Evolutionary conservation across 1,284 basidiomycete species (phyloP).

Genomic region (Grifola frondosa): DNA sequence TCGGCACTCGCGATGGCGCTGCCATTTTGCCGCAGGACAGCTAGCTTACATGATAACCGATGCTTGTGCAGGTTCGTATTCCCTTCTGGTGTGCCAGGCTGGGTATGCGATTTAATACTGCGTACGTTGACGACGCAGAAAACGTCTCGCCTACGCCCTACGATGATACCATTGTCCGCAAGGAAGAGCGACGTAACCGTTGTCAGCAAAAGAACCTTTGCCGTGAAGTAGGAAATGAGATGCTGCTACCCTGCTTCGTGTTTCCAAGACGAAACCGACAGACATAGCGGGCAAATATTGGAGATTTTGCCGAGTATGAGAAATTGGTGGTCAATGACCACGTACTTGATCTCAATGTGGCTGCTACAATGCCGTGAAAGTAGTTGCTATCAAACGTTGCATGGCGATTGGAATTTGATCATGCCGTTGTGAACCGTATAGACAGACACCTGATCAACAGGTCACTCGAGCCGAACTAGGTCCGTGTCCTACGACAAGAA

Average conservation of each 20-base stretch:
- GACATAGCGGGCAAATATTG: slow-evolving; percentile 15
- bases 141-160: slow-evolving; percentile 51
- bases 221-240: slow-evolving; percentile 30
- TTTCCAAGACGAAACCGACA: slow-evolving; percentile 26
- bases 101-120: slow-evolving; percentile 45
- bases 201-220: slow-evolving; percentile 34
- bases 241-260: slow-evolving; percentile 35
- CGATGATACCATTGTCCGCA: slow-evolving; percentile 42
- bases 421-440: too few relatives aligned
- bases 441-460: too few relatives aligned
- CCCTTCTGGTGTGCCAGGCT: slow-evolving; percentile 54
- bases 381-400: too few relatives aligned
- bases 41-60: slow-evolving; percentile 61
- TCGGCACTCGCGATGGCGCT: slow-evolving; percentile 62
- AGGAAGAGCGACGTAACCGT: slow-evolving; percentile 35
- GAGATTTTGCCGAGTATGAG: too few relatives aligned
- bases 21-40: slow-evolving; percentile 56
- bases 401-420: too few relatives aligned
- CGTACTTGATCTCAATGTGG: too few relatives aligned
- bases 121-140: slow-evolving; percentile 67
- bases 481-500: too few relatives aligned
- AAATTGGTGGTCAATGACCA: too few relatives aligned
- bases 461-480: too few relatives aligned
- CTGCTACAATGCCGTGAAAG: too few relatives aligned
- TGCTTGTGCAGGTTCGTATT: slow-evolving; percentile 53